Percentiles rank a stretch among this genome's conserved stretches.
phyloP scores from a whole-genome alignment of 2,329 filamentous ascomycete species.

The Aspergillus sp. region DNA sequence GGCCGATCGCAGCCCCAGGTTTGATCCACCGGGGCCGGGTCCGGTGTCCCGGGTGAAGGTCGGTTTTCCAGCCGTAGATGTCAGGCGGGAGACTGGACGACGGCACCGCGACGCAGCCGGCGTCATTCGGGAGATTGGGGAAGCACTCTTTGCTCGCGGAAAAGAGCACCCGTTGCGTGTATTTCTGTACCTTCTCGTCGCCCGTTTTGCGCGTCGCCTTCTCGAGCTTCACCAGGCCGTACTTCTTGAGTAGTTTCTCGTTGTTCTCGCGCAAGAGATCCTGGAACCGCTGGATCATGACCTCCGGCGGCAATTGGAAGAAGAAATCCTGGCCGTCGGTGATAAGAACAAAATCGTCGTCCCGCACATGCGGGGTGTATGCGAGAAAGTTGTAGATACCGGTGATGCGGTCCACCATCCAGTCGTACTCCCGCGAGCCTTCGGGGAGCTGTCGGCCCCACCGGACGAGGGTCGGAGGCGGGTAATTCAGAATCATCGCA shows the following conservation, averaged over 20 bases:
- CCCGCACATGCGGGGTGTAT: constrained; percentile 47
- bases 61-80: constrained; percentile 48
- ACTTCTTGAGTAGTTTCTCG: constrained; percentile 49
- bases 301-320: constrained; percentile 64
- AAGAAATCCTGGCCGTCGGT: constrained; percentile 64
- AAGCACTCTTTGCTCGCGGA: constrained; percentile 55
- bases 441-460: constrained; percentile 34
- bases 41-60: constrained; percentile 34
- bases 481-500: constrained; percentile 59
- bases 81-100: constrained; percentile 51
- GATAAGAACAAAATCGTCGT: constrained; percentile 63
- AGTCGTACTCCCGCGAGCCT: constrained; percentile 35
- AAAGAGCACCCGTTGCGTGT: constrained; percentile 56
- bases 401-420: constrained; percentile 46
- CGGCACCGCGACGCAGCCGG: constrained; percentile 55
- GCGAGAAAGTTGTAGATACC: constrained; percentile 50
- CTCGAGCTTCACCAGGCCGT: constrained; percentile 40
- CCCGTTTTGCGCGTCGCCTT: constrained; percentile 16
- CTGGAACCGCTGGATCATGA: constrained; percentile 64
- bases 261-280: constrained; percentile 55
- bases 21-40: constrained; percentile 51
- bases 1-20: constrained; percentile 51
- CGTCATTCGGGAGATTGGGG: constrained; percentile 41
- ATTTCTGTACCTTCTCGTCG: constrained; percentile 36
- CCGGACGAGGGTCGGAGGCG: constrained; percentile 55